Evolutionary conservation across 116 monocot genomes (phyloP).

Genomic region (Cymodocea nodosa): DNA sequence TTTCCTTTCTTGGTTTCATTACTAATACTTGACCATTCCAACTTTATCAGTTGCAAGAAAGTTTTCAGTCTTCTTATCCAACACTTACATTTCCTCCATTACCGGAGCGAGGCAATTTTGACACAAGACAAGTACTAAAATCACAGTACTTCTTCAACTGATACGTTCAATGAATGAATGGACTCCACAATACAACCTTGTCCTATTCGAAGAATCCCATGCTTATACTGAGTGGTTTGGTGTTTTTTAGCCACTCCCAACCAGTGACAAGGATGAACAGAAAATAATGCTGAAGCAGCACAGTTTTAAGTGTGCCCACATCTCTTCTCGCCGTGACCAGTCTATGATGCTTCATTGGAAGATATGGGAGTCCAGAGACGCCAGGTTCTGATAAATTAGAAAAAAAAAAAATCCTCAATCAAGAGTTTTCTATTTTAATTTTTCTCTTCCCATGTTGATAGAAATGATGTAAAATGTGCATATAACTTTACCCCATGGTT

Average conservation of each 20-base stretch:
- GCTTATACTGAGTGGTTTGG: not conserved
- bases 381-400: too few species aligned
- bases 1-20: not conserved
- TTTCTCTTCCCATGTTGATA: too few species aligned
- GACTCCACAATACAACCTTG: not conserved
- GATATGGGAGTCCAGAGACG: too few species aligned
- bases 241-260: not conserved
- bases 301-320: not conserved
- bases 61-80: slow-evolving; percentile 63
- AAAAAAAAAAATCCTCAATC: too few species aligned
- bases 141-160: slow-evolving; percentile 92
- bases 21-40: not conserved
- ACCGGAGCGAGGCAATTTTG: slow-evolving; percentile 62
- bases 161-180: slow-evolving; percentile 1
- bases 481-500: too few species aligned
- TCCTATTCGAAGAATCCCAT: not conserved
- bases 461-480: too few species aligned
- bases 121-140: slow-evolving; percentile 43
- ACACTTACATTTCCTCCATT: slow-evolving; percentile 48
- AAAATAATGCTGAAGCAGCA: not conserved
- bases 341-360: too few species aligned
- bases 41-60: slow-evolving; percentile 50
- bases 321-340: too few species aligned
- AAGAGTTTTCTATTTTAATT: too few species aligned
- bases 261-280: not conserved